These are phyloP conservation scores for Trametes maxima DNA, from an alignment of 768 basidiomycete species.

Conservation along the genomic window DNA sequence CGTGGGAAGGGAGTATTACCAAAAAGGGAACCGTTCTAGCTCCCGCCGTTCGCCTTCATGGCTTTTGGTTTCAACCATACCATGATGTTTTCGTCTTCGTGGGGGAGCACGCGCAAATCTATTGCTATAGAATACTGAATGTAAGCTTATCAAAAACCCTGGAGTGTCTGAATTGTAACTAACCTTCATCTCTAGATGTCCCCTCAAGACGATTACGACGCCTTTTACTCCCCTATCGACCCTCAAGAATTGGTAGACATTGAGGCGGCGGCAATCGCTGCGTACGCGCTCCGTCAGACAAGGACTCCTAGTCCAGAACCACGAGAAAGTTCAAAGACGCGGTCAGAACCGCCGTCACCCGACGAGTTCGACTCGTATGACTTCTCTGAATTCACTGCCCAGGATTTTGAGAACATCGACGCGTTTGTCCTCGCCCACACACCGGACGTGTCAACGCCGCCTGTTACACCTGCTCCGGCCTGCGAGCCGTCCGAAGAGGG, in stretches of 20 bases:
- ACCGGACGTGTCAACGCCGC: neutral
- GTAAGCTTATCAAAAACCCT: no score
- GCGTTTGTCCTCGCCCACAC: constrained; percentile 33
- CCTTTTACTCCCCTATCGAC: constrained; percentile 24
- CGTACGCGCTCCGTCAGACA: neutral
- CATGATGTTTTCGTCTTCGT: no score
- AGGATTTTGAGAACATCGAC: constrained; percentile 57
- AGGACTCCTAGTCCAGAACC: neutral
- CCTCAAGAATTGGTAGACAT: constrained; percentile 23
- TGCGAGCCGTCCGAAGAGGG: neutral
- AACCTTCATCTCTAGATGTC: constrained; percentile 1
- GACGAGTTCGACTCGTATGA: constrained; percentile 53
- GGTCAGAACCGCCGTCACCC: constrained; percentile 12
- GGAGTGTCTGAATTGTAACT: no score
- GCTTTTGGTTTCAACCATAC: no score
- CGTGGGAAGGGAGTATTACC: neutral
- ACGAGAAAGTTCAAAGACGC: neutral
- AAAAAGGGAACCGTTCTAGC: no score
- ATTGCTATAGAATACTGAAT: no score
- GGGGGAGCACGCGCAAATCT: no score
- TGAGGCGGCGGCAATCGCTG: constrained; percentile 13
- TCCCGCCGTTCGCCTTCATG: no score
- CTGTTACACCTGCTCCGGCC: neutral
- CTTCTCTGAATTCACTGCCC: constrained; percentile 57
- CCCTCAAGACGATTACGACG: constrained; percentile 30